Conservation (phyloP, 1,139 yeast species). For the Petasospora rhodanensis region DNA sequence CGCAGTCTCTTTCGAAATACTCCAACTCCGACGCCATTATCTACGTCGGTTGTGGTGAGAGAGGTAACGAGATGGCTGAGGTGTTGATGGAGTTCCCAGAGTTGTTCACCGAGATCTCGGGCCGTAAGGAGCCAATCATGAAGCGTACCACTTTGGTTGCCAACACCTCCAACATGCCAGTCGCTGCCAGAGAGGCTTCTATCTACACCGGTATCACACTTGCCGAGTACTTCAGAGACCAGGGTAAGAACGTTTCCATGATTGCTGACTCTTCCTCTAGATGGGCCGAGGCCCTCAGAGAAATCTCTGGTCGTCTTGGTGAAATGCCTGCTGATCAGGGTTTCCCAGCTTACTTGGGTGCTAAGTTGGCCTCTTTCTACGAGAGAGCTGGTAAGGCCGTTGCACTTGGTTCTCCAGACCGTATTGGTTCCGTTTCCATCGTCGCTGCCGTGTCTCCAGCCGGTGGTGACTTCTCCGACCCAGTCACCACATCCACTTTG, state of each 20-base stretch:
- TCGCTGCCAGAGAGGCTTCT: slow-evolving; percentile 99
- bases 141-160: slow-evolving; percentile 98
- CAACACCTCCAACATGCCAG: slow-evolving; percentile 99
- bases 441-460: slow-evolving; percentile 99
- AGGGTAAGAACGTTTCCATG: slow-evolving; percentile 98
- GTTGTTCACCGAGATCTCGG: slow-evolving; percentile 81
- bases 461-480: slow-evolving; percentile 99
- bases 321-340: slow-evolving; percentile 99
- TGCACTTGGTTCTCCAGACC: slow-evolving; percentile 93
- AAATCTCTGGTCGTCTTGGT: slow-evolving; percentile 98
- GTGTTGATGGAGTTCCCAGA: slow-evolving; percentile 99
- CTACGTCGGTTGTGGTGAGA: slow-evolving; percentile 91
- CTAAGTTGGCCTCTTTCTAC: slow-evolving; percentile 96
- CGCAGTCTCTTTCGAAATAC: slow-evolving; percentile 94
- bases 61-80: slow-evolving; percentile 99
- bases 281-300: slow-evolving; percentile 99
- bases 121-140: slow-evolving; percentile 98
- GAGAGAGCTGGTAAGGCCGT: slow-evolving; percentile 99
- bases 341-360: slow-evolving; percentile 99
- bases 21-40: slow-evolving; percentile 96
- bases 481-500: slow-evolving; percentile 95
- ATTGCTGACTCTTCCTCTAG: slow-evolving; percentile 99
- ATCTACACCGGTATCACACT: slow-evolving; percentile 97
- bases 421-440: slow-evolving; percentile 95
- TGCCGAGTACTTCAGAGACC: slow-evolving; percentile 99